Evolutionary conservation across 768 basidiomycete species (phyloP).

Genomic region (Xerocomellus chrysenteron): DNA sequence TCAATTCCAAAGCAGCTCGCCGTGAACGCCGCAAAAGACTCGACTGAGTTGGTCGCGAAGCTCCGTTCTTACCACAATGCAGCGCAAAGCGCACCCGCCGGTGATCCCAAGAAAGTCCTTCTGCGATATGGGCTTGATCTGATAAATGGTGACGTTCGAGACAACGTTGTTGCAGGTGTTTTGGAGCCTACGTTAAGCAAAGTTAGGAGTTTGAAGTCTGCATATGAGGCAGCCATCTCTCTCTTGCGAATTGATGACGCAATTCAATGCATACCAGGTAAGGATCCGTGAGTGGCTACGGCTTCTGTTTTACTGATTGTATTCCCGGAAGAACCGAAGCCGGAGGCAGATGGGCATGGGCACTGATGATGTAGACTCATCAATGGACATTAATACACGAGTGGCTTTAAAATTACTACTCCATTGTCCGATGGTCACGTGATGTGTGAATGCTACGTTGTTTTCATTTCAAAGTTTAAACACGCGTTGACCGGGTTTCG

Average conservation of each 20-base stretch:
- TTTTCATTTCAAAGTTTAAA: slow-evolving; percentile 17
- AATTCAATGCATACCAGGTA: slow-evolving; percentile 87
- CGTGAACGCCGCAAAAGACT: slow-evolving; percentile 98
- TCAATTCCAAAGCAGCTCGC: slow-evolving; percentile 96
- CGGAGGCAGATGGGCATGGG: slow-evolving; percentile 72
- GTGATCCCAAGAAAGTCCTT: slow-evolving; percentile 88
- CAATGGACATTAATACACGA: slow-evolving; percentile 12
- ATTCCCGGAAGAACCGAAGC: slow-evolving; percentile 58
- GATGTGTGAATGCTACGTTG: slow-evolving; percentile 20
- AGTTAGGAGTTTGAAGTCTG: slow-evolving; percentile 94
- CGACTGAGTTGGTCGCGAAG: slow-evolving; percentile 96
- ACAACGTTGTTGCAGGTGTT: slow-evolving; percentile 91
- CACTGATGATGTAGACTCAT: slow-evolving; percentile 43
- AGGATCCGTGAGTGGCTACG: slow-evolving; percentile 29
- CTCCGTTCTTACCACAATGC: slow-evolving; percentile 96
- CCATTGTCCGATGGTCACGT: slow-evolving; percentile 25
- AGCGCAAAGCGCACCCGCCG: slow-evolving; percentile 86
- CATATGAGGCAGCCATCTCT: slow-evolving; percentile 94
- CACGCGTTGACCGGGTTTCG: slow-evolving; percentile 20
- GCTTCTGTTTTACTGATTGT: slow-evolving; percentile 16
- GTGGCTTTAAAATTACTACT: not conserved
- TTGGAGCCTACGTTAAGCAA: slow-evolving; percentile 97
- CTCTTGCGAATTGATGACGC: slow-evolving; percentile 94
- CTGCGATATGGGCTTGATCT: slow-evolving; percentile 94
- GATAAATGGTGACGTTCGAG: slow-evolving; percentile 90